phyloP scores from a whole-genome alignment of 352 stramenopile species.

The Phytophthora citrophthora region DNA sequence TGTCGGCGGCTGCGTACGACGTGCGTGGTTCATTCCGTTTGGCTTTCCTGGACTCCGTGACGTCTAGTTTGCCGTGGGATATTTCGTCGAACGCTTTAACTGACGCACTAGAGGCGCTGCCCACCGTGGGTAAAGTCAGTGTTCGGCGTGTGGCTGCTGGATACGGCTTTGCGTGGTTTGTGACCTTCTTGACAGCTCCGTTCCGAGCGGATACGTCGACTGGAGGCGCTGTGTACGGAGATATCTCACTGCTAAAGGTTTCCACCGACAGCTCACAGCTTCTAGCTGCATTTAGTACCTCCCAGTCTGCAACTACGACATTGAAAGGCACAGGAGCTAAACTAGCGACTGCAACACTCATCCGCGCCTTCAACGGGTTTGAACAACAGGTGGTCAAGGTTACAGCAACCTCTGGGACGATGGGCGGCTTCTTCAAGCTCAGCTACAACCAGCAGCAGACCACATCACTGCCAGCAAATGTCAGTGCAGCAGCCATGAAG shows the following conservation, averaged over 20 bases:
- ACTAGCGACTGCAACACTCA: constrained; percentile 78
- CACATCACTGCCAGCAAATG: constrained; percentile 67
- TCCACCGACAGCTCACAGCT: constrained; percentile 74
- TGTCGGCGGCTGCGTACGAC: constrained; percentile 82
- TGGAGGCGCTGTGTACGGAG: constrained; percentile 51
- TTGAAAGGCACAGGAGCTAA: constrained; percentile 82
- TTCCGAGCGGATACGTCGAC: constrained; percentile 43
- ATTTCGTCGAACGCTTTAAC: constrained; percentile 83
- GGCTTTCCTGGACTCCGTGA: constrained; percentile 72
- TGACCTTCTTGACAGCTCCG: constrained; percentile 67
- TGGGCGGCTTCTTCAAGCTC: constrained; percentile 90
- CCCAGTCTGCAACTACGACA: constrained; percentile 45
- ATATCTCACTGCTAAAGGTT: constrained; percentile 65
- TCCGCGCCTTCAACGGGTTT: constrained; percentile 91
- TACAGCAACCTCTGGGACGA: constrained; percentile 53
- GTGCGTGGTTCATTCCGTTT: constrained; percentile 90
- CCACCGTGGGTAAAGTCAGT: constrained; percentile 81
- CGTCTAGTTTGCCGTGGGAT: constrained; percentile 72
- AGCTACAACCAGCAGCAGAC: constrained; percentile 88
- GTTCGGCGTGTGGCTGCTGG: constrained; percentile 76
- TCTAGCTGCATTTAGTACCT: constrained; percentile 55
- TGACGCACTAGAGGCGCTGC: constrained; percentile 75
- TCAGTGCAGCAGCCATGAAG: constrained; percentile 60
- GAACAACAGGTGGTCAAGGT: constrained; percentile 92
- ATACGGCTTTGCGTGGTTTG: constrained; percentile 85